Percentiles rank a stretch among this genome's conserved stretches.
These are phyloP conservation scores for Blepharisma undulans DNA, from an alignment of 169 alveolate species.

Conservation along the genomic window DNA sequence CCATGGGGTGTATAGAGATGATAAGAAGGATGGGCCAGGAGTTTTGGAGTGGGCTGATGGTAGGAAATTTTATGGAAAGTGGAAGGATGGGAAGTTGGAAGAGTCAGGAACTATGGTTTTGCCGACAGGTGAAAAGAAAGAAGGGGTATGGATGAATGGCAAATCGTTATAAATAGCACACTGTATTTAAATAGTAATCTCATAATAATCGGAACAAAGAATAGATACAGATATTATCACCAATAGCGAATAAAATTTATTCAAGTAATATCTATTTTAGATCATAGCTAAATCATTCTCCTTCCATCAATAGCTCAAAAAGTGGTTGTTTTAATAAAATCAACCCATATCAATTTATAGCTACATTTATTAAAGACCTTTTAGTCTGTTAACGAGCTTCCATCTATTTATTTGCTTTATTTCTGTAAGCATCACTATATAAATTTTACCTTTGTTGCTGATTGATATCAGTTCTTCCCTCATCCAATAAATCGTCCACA, in stretches of 20 bases:
- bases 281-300: too few species aligned
- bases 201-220: too few species aligned
- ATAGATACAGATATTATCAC: too few species aligned
- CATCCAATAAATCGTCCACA: not conserved
- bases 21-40: conserved; percentile 79
- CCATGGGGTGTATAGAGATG: conserved; percentile 69
- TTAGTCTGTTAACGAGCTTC: not conserved
- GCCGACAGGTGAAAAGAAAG: conserved; percentile 15
- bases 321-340: not conserved
- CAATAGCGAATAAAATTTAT: too few species aligned
- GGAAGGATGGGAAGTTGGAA: conserved; percentile 17
- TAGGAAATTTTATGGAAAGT: conserved; percentile 17
- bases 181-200: not conserved
- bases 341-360: not conserved
- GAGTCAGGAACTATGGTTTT: not conserved
- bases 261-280: too few species aligned
- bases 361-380: not conserved
- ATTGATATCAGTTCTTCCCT: not conserved
- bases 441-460: not conserved
- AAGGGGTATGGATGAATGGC: conserved; percentile 56
- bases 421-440: not conserved
- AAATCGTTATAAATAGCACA: conserved; percentile 16
- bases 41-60: conserved; percentile 31
- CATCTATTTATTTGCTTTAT: not conserved
- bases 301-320: too few species aligned